phyloP scores from a whole-genome alignment of 2,329 filamentous ascomycete species.

The Cladosporium sp. region DNA sequence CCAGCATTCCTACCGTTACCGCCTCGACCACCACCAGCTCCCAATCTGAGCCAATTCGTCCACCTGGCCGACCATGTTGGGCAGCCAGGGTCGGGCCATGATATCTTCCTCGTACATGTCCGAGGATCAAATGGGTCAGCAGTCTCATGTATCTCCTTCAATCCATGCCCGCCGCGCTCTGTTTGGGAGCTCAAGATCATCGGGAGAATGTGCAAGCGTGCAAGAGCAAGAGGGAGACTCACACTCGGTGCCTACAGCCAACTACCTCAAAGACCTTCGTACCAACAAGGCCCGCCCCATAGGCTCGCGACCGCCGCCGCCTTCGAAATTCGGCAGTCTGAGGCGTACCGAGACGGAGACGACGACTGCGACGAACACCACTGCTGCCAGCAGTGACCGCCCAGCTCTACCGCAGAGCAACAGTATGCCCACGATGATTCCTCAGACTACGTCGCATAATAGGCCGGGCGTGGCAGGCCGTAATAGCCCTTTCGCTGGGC shows the following conservation, averaged over 20 bases:
- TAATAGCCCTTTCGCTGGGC: constrained; percentile 33
- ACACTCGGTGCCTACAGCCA: constrained; percentile 49
- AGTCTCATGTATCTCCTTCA: constrained; percentile 19
- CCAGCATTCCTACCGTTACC: constrained; percentile 18
- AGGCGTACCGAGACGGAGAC: constrained; percentile 32
- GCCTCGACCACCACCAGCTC: constrained; percentile 2
- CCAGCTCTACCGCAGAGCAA: constrained; percentile 37
- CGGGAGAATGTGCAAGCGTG: constrained; percentile 10
- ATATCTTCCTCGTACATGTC: constrained; percentile 19
- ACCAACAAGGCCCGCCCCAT: constrained; percentile 67
- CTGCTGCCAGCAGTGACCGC: constrained; percentile 26
- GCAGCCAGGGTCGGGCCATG: constrained; percentile 19
- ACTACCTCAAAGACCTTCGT: constrained; percentile 70
- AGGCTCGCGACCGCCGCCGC: constrained; percentile 66
- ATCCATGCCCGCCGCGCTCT: constrained; percentile 18
- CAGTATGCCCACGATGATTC: constrained; percentile 31
- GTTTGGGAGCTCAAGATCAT: constrained; percentile 14
- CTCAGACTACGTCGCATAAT: constrained; percentile 30
- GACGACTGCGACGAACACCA: constrained; percentile 18
- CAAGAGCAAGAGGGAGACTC: constrained; percentile 12
- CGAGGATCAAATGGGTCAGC: constrained; percentile 21
- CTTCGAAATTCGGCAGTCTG: constrained; percentile 42
- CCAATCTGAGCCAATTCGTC: neutral
- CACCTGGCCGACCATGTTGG: constrained; percentile 11
- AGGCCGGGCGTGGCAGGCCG: constrained; percentile 23